Evolutionary conservation across 768 basidiomycete species (phyloP), one percentile per base, ranked within the genome.

Genomic region (Strobilomyces dryophilus): DNA sequence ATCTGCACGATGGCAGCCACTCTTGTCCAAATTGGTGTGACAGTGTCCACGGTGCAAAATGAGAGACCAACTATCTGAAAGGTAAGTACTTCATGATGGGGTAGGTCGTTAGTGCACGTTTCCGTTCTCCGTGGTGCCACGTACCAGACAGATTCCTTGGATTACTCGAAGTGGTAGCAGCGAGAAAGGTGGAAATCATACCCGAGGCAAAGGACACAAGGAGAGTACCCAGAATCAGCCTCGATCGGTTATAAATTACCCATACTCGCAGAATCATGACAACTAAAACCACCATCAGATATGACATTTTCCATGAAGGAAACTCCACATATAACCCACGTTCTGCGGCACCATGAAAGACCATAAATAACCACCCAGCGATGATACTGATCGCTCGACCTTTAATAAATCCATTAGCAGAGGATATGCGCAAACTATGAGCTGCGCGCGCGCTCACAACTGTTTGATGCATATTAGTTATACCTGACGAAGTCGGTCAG

Each of bases 271-370:
- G 46, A 5, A 36, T 26, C 46, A 36, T 36, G 1, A 47, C 21
- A 3, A 37, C 46, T 47, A 15, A 8, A 36, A 11, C 18, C 21
- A 36, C 8, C 4, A 26, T 31, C 21, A 26, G 24, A 10, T 5
- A 20, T 20, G 18, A 5, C 17, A 11, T 20, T 2, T 27, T 17
- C 8, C 3, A 11, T 10, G 12, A 34, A 12, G 2, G 6, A 31
- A 29, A 18, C 11, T 1, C 5, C 4, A 14, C 32, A 20, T n/a
- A 8, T 9, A 29, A 52, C 54, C 41, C 20, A 55, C 54, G 11
- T 20, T 53, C 26, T 7, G 56, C 56, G 1, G 49, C 49, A 18
- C 7, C 12, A n/a, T 48, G 1, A 27, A 56, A 57, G 17, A 48
- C 17, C 18, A 40, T 1, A 8, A 45, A 52, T 17, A 18, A 11